phyloP scores from a whole-genome alignment of 805 yeast species.

The Barnettozyma californica region DNA sequence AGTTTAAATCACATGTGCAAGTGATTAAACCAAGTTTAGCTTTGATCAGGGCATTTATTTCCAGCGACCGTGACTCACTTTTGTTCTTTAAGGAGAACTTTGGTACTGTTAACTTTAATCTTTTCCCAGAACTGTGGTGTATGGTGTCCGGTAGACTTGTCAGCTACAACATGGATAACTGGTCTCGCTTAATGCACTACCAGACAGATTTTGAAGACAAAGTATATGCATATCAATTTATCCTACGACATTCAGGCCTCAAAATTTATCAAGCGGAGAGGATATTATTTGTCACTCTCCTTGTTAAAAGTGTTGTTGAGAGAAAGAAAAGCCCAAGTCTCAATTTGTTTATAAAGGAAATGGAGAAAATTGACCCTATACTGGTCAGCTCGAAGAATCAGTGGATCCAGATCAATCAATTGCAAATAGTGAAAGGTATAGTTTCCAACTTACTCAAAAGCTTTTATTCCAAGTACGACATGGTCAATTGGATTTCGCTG shows the following conservation, averaged over 20 bases:
- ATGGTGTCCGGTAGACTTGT: slow-evolving; percentile 14
- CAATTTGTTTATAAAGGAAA: slow-evolving; percentile 16
- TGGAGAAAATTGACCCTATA: slow-evolving; percentile 16
- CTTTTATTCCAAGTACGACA: slow-evolving; percentile 9
- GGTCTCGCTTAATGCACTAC: slow-evolving; percentile 21
- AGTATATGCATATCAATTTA: slow-evolving; percentile 15
- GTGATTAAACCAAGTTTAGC: slow-evolving; percentile 9
- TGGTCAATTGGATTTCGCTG: slow-evolving; percentile 10
- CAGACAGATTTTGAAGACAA: slow-evolving; percentile 21
- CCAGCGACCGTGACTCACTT: slow-evolving; percentile 2
- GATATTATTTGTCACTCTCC: slow-evolving; percentile 12
- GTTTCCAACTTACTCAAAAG: slow-evolving; percentile 14
- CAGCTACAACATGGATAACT: slow-evolving; percentile 15
- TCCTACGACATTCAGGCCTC: slow-evolving; percentile 16
- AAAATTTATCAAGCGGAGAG: slow-evolving; percentile 15
- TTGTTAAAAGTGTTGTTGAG: slow-evolving; percentile 15
- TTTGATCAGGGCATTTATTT: slow-evolving; percentile 6
- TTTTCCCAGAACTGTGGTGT: slow-evolving; percentile 22
- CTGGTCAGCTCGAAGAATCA: slow-evolving; percentile 11
- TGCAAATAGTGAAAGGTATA: slow-evolving; percentile 15
- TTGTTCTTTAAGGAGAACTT: slow-evolving; percentile 11
- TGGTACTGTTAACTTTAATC: slow-evolving; percentile 14
- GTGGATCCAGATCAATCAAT: slow-evolving; percentile 17
- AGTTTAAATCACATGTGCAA: slow-evolving; percentile 5
- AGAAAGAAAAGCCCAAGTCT: slow-evolving; percentile 11